Base-by-base conservation (phyloP, 352 stramenopile species). In the Globisporangium apiculatum region DNA sequence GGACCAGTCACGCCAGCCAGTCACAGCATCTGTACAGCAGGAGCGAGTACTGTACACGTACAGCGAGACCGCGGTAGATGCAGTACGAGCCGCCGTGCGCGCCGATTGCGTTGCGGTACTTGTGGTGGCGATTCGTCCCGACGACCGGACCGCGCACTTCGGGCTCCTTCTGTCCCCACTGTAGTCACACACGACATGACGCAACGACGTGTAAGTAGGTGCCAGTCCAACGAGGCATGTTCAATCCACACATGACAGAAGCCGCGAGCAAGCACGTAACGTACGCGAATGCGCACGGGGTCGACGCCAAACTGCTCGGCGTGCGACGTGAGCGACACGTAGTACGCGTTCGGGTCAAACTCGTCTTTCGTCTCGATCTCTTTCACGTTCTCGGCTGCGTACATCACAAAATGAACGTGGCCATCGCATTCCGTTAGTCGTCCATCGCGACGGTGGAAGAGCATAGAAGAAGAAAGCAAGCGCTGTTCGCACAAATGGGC, bases 71-170 rank as follows among this genome's bases (percentile, higher is more conserved):
- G 35, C 96, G 98, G 65, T 99, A 99, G 65, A 99, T 95, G 66
- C 94, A 99, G 75, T 99, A 99, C 24, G 87, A 98, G 15, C 97
- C 97, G 17, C 91, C 90, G 66, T 99, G 97, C 0, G 97, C 97
- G 7, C 97, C 97, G 63, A 99, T 99, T 51, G 97, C 96, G 71
- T 99, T 99, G 38, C 97, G 81, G 64, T 98, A 97, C 53, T 94
- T 89, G 58, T 97, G 87, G 71, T 98, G 94, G 58, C 94, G 86
- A 57, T 98, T 97, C 4, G 95, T 98, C 53, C 91, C 97, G 67
- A 98, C 97, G 64, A 98, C 83, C 11, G 95, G 95, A 45, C 91
- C 95, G 37, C 94, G 88, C 46, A 97, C 79, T 31, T 91, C 67
- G 35, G 95, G 88, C 67, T 97, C 83, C 51, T 89, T 84, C 69